Percentiles rank a stretch among this genome's conserved stretches.
Conservation (phyloP, 2,329 filamentous ascomycete genomes). For the Dryadomyces quercus-mongolicae region DNA sequence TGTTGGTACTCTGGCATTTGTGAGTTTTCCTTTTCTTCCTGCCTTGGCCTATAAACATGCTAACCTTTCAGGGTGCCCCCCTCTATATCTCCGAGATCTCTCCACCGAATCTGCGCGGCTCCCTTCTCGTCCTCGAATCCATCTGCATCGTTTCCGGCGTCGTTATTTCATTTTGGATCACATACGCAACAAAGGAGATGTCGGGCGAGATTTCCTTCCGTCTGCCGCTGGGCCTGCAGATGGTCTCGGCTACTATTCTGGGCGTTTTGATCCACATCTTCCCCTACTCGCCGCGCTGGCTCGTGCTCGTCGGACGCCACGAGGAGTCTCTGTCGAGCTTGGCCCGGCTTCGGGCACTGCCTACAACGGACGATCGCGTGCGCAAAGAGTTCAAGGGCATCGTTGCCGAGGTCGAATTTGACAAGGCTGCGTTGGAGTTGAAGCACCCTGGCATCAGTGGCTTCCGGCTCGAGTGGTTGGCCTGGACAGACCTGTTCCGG, state of each 20-base stretch:
- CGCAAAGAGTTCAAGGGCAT: slow-evolving; percentile 33
- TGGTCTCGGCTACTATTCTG: slow-evolving; percentile 23
- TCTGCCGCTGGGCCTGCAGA: slow-evolving; percentile 33
- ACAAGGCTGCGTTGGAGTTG: slow-evolving; percentile 50
- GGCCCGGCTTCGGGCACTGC: slow-evolving; percentile 18
- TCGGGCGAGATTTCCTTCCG: slow-evolving; percentile 21
- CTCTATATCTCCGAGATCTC: background rate
- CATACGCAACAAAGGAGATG: background rate
- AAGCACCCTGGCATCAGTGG: slow-evolving; percentile 59
- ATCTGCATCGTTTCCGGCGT: too few relatives aligned
- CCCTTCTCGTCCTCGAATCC: background rate
- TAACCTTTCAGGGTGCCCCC: background rate
- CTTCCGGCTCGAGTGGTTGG: slow-evolving; percentile 35
- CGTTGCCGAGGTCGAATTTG: slow-evolving; percentile 44
- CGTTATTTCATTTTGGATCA: background rate
- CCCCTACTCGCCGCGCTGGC: slow-evolving; percentile 36
- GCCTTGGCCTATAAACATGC: too few relatives aligned
- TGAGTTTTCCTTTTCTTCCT: too few relatives aligned
- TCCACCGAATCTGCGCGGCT: background rate
- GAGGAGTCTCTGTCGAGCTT: slow-evolving; percentile 13
- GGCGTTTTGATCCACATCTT: slow-evolving; percentile 27
- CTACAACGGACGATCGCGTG: slow-evolving; percentile 21
- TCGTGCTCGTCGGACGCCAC: slow-evolving; percentile 25
- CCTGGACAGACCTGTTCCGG: slow-evolving; percentile 31
- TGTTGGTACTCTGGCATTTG: background rate